These are phyloP conservation scores for Ustilago cynodontis DNA, from an alignment of 1,284 basidiomycete species.

Conservation along the genomic window DNA sequence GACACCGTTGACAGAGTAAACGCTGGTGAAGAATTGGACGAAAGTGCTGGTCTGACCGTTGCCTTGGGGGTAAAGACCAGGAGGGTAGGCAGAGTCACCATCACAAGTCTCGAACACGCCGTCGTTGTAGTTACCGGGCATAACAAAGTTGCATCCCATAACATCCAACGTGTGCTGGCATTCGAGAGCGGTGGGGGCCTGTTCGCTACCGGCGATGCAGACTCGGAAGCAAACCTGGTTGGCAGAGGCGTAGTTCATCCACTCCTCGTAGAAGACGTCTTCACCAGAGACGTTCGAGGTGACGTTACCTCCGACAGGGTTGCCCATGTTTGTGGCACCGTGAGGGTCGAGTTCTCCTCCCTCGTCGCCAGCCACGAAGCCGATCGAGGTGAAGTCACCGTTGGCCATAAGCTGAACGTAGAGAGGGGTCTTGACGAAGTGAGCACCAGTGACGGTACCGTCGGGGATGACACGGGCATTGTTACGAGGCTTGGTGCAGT, in stretches of 20 bases:
- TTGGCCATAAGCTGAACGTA: constrained; percentile 73
- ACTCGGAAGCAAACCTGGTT: constrained; percentile 69
- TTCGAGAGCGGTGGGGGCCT: constrained; percentile 56
- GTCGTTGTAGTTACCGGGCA: constrained; percentile 68
- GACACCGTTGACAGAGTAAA: constrained; percentile 48
- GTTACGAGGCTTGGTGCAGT: constrained; percentile 76
- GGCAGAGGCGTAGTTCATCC: constrained; percentile 71
- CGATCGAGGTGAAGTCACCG: constrained; percentile 69
- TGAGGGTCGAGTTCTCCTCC: constrained; percentile 70
- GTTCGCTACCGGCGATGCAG: constrained; percentile 65
- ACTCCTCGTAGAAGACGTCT: constrained; percentile 74
- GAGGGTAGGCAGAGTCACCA: constrained; percentile 68
- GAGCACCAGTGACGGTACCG: constrained; percentile 66
- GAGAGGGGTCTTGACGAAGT: constrained; percentile 69
- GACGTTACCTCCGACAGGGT: constrained; percentile 74
- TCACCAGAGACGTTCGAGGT: constrained; percentile 72
- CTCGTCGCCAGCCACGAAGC: constrained; percentile 57
- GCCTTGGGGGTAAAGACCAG: constrained; percentile 63
- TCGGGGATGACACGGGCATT: constrained; percentile 70
- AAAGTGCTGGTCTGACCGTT: constrained; percentile 65
- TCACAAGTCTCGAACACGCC: constrained; percentile 67
- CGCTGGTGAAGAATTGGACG: constrained; percentile 64
- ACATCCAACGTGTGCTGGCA: constrained; percentile 69
- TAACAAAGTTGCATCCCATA: constrained; percentile 71
- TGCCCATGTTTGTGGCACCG: constrained; percentile 71